Percentiles rank a stretch among this genome's conserved stretches.
Conservation (phyloP, 2,329 filamentous ascomycete species). For the Ceratocystis papillata region DNA sequence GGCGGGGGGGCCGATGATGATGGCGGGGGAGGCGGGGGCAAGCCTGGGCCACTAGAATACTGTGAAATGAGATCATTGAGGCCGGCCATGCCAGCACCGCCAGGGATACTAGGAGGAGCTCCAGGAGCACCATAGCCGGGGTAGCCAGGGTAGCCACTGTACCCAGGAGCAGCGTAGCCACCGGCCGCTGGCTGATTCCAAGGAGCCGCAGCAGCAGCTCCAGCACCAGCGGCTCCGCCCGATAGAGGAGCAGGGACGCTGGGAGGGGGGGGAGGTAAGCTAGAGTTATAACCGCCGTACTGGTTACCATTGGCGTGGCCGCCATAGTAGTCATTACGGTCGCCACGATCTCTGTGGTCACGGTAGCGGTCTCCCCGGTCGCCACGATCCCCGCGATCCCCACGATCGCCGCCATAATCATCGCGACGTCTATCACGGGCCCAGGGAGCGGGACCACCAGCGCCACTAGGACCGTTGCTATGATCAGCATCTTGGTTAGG, state of each 20-base stretch:
- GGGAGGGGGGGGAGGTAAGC: slow-evolving; percentile 24
- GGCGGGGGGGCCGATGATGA: slow-evolving; percentile 45
- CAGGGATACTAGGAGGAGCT: slow-evolving; percentile 41
- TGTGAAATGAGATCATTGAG: slow-evolving; percentile 58
- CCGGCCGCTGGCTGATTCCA: slow-evolving; percentile 46
- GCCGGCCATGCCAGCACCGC: slow-evolving; percentile 32
- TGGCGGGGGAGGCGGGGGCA: slow-evolving; percentile 50
- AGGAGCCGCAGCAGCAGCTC: slow-evolving; percentile 34
- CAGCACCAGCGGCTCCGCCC: slow-evolving; percentile 29
- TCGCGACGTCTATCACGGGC: slow-evolving; percentile 47
- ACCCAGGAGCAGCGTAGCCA: slow-evolving; percentile 40
- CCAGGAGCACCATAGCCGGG: slow-evolving; percentile 44
- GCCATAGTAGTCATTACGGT: slow-evolving; percentile 27
- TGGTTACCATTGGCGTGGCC: slow-evolving; percentile 28
- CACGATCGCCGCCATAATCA: slow-evolving; percentile 34
- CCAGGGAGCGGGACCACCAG: slow-evolving; percentile 48
- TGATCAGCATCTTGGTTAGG: slow-evolving; percentile 38
- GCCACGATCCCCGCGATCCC: slow-evolving; percentile 18
- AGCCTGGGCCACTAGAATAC: slow-evolving; percentile 43
- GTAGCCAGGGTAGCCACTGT: slow-evolving; percentile 43
- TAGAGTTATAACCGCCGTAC: slow-evolving; percentile 15
- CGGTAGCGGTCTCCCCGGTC: slow-evolving; percentile 26
- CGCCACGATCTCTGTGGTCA: slow-evolving; percentile 19
- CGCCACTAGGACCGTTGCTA: slow-evolving; percentile 35
- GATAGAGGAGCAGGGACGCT: slow-evolving; percentile 30